A percentile compares a stretch with the other conserved stretches of the same genome.
phyloP scores from a whole-genome alignment of 2,329 filamentous ascomycete species.

The Dryadomyces quercivorus region DNA sequence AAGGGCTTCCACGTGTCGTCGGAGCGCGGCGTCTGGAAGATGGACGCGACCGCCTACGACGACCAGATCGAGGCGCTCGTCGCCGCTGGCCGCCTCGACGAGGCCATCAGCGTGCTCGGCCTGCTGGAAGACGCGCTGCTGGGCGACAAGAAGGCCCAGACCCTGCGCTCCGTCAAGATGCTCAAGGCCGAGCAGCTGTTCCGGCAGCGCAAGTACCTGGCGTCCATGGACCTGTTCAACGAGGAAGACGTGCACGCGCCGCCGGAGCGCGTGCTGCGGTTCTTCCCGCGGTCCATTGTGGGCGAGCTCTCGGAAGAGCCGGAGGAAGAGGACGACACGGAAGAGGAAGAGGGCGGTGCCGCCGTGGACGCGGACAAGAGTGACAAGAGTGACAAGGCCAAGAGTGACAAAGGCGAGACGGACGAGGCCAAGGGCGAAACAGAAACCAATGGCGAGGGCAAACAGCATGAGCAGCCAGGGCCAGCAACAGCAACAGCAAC shows the following conservation, averaged over 20 bases:
- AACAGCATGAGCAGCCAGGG: background rate
- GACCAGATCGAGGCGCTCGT: constrained; percentile 77
- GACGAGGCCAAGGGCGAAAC: background rate
- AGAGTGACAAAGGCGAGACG: constrained; percentile 3
- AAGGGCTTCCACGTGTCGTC: constrained; percentile 93
- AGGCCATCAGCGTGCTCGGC: constrained; percentile 76
- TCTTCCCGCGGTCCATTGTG: constrained; percentile 76
- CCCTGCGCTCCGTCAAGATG: constrained; percentile 78
- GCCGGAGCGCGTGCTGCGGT: constrained; percentile 71
- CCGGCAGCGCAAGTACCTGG: constrained; percentile 66
- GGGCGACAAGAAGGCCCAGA: constrained; percentile 73
- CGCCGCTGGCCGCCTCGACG: constrained; percentile 63
- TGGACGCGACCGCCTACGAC: constrained; percentile 87
- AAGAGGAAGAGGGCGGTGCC: constrained; percentile 23
- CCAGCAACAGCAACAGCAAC: background rate
- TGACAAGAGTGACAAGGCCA: constrained; percentile 19
- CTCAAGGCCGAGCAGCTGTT: constrained; percentile 82
- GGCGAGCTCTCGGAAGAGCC: constrained; percentile 56
- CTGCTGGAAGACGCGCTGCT: constrained; percentile 91
- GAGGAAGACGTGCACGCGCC: constrained; percentile 77
- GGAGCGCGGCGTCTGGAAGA: constrained; percentile 87
- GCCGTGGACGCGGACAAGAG: constrained; percentile 17
- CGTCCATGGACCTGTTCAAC: constrained; percentile 79
- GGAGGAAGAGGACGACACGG: constrained; percentile 16
- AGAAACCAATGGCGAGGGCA: constrained; percentile 9